phyloP scores from a whole-genome alignment of 192 early-diverging fungal species.

The Glomus cerebriforme region DNA sequence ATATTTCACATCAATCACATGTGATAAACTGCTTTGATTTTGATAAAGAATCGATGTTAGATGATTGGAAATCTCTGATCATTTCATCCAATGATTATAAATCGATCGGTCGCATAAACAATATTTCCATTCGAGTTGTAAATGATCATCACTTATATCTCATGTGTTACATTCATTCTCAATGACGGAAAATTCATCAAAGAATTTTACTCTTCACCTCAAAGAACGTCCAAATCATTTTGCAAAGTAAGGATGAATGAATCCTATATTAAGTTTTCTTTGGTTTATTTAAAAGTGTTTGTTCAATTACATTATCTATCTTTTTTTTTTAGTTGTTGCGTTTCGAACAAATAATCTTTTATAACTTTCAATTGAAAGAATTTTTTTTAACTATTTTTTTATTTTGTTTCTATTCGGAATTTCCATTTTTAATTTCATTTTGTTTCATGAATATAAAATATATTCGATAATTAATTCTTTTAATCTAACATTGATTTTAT shows the following conservation, averaged over 20 bases:
- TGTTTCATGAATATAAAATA: neutral
- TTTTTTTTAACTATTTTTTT: too few relatives aligned
- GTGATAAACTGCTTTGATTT: too few relatives aligned
- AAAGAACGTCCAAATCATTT: neutral
- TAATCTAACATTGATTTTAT: too few relatives aligned
- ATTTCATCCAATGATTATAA: too few relatives aligned
- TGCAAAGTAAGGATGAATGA: neutral
- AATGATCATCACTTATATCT: neutral
- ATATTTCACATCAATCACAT: too few relatives aligned
- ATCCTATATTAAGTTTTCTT: neutral
- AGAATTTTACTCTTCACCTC: neutral
- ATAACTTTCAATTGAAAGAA: too few relatives aligned
- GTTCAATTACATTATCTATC: neutral
- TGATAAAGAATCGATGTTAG: too few relatives aligned
- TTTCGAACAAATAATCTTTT: neutral
- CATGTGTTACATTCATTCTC: neutral
- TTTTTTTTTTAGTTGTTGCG: neutral
- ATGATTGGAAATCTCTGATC: too few relatives aligned
- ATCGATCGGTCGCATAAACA: neutral
- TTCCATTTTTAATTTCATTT: neutral
- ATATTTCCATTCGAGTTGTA: too few relatives aligned
- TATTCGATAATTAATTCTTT: too few relatives aligned
- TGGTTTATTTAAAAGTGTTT: neutral
- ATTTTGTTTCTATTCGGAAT: neutral
- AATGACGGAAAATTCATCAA: neutral